Base-by-base conservation (phyloP, 116 monocot species). In the Phalaenopsis hybrid region DNA sequence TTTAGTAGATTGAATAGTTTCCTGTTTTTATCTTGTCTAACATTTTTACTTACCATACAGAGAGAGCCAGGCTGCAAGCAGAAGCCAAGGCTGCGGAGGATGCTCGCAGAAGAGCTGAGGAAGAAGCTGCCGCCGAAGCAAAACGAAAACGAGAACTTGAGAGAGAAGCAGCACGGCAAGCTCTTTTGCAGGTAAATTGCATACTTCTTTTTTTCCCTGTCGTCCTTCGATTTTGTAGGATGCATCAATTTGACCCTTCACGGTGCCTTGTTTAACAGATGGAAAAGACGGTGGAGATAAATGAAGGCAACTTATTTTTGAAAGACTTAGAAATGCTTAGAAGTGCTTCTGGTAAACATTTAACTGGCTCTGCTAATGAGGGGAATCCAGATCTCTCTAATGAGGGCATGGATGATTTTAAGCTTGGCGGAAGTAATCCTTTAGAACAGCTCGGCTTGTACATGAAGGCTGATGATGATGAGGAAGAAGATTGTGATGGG, bases 101-200 rank as follows among this genome's bases (percentile, higher is more conserved):
- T 33, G 90, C 85, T 73, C 87, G 86, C 28, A 89, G 74, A 55
- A 86, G 81, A 81, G 92, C 88, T 44, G 91, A 92, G 83, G 94
- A 85, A 68, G 91, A 86, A 75, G 92, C 89, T 78, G 89, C 89
- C 11, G 88, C 89, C 2, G 91, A 96, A 84, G 92, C 96, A n/a
- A 96, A 92, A 84, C 88, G 85, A 41, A 86, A 86, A 79, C 79
- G 89, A 55, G 92, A 94, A 75, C 86, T 88, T 16, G 92, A 96
- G 86, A 89, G 96, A 86, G 96, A 94, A 83, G 94, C 96, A 55
- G 94, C 96, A 61, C 94, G 96, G 0, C 91, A 94, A 75, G 96
- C 92, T 81, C 84, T 96, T 83, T 80, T 93, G 75, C 88, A 94
- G 92, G 96, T 89, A 82, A 72, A 52, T 21, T 34, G 52, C 44